Evolutionary conservation across 441 rosid species (phyloP).

Genomic region (Erysimum cheiri): DNA sequence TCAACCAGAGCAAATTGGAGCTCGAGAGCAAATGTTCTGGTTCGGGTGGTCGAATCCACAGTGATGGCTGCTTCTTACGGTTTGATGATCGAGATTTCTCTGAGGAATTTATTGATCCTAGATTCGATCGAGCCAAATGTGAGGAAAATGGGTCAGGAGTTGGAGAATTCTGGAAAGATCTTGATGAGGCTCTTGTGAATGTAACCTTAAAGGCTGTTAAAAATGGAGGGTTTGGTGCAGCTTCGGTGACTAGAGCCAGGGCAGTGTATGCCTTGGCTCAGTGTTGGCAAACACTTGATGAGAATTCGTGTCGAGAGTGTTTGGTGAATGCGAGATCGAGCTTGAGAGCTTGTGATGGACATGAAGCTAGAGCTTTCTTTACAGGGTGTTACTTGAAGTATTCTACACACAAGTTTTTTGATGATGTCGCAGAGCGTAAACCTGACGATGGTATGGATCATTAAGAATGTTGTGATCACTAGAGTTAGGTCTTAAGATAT

Average conservation of each 20-base stretch:
- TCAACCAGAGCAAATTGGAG: slow-evolving; percentile 41
- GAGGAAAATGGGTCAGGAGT: slow-evolving; percentile 13
- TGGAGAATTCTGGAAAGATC: slow-evolving; percentile 41
- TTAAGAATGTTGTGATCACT: background rate
- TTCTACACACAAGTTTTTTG: slow-evolving; percentile 57
- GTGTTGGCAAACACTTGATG: slow-evolving; percentile 61
- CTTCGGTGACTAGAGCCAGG: slow-evolving; percentile 43
- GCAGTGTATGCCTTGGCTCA: slow-evolving; percentile 65
- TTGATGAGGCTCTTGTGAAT: slow-evolving; percentile 47
- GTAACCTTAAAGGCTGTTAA: slow-evolving; percentile 50
- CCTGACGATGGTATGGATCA: slow-evolving; percentile 29
- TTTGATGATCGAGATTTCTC: slow-evolving; percentile 58
- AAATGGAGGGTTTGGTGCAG: slow-evolving; percentile 50
- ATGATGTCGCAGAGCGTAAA: background rate
- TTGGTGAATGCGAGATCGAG: slow-evolving; percentile 49
- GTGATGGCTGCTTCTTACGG: slow-evolving; percentile 64
- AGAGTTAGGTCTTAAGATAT: background rate
- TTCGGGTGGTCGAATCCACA: slow-evolving; percentile 53
- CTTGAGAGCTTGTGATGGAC: slow-evolving; percentile 54
- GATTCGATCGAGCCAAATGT: slow-evolving; percentile 47
- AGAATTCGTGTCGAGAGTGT: slow-evolving; percentile 55
- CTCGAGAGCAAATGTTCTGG: slow-evolving; percentile 35
- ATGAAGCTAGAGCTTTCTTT: slow-evolving; percentile 59
- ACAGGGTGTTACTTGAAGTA: slow-evolving; percentile 72
- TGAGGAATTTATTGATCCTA: slow-evolving; percentile 49